Conservation (phyloP, 768 basidiomycete species). For the Leccinum subtestaceum region DNA sequence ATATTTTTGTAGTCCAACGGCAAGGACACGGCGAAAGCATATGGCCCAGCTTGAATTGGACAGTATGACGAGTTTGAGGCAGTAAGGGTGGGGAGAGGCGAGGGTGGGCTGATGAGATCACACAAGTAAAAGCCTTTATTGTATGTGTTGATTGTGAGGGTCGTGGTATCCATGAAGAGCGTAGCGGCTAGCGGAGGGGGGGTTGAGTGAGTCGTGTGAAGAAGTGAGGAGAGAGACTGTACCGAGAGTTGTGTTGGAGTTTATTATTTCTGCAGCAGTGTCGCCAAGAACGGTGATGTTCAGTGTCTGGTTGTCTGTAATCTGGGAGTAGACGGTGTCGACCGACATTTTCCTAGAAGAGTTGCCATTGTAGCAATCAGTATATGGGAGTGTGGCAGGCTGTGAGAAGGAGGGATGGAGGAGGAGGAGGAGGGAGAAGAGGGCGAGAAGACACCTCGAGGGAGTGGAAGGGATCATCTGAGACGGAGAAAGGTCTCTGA, state of each 20-base stretch:
- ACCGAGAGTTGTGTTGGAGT: conserved; percentile 67
- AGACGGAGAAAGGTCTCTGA: neutral
- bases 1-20: conserved; percentile 63
- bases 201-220: conserved; percentile 4
- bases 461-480: neutral
- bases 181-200: conserved; percentile 53
- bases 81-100: conserved; percentile 53
- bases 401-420: conserved; percentile 39
- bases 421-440: conserved; percentile 13
- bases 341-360: conserved; percentile 58
- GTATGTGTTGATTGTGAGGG: conserved; percentile 76
- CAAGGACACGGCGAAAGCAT: conserved; percentile 77
- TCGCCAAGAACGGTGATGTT: conserved; percentile 73
- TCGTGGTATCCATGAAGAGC: conserved; percentile 77
- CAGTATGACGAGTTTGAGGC: conserved; percentile 53
- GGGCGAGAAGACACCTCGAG: conserved; percentile 1
- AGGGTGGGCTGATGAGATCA: conserved; percentile 71
- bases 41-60: conserved; percentile 73
- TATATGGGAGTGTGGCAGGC: conserved; percentile 59
- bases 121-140: conserved; percentile 76
- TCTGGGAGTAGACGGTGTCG: conserved; percentile 70
- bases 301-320: conserved; percentile 48
- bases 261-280: conserved; percentile 57
- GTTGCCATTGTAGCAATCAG: conserved; percentile 67
- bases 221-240: conserved; percentile 22